Conservation (phyloP, 176 grass and related monocot genomes). For the Echinochloa phyllopogon region DNA sequence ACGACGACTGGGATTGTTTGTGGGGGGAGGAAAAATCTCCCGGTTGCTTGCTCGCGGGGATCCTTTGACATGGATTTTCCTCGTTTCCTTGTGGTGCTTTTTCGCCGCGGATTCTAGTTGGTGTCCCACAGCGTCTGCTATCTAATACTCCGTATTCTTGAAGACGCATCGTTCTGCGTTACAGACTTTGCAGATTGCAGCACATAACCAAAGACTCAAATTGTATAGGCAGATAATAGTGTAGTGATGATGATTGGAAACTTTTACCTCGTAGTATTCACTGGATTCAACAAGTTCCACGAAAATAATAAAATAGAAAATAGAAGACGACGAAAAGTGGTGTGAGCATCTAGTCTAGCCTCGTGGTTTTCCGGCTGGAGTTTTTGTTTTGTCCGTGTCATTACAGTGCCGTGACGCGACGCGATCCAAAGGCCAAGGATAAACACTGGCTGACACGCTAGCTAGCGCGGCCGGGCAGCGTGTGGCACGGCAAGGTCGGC, state of each 20-base stretch:
- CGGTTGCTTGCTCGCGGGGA: neutral
- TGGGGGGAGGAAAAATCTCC: constrained; percentile 39
- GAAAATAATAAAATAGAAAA: neutral
- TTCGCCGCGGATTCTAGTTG: neutral
- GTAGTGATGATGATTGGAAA: neutral
- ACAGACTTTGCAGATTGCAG: too few species aligned
- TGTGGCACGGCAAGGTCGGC: neutral
- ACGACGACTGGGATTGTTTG: constrained; percentile 30
- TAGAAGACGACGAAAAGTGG: too few species aligned
- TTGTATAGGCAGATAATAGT: neutral
- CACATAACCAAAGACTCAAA: neutral
- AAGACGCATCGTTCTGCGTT: neutral
- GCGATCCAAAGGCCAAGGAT: neutral
- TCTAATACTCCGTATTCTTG: too few species aligned
- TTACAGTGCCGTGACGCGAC: constrained; percentile 5
- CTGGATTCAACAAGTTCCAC: neutral
- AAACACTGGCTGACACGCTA: neutral
- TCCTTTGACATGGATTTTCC: neutral
- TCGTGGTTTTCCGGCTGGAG: neutral
- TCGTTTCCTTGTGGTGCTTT: constrained; percentile 12
- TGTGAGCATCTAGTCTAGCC: neutral
- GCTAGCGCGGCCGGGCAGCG: neutral
- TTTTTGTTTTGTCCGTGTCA: neutral
- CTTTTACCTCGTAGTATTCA: neutral
- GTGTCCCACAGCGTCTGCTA: neutral